phyloP scores from a whole-genome alignment of 257 asterid genomes.

The Rauvolfia tetraphylla region DNA sequence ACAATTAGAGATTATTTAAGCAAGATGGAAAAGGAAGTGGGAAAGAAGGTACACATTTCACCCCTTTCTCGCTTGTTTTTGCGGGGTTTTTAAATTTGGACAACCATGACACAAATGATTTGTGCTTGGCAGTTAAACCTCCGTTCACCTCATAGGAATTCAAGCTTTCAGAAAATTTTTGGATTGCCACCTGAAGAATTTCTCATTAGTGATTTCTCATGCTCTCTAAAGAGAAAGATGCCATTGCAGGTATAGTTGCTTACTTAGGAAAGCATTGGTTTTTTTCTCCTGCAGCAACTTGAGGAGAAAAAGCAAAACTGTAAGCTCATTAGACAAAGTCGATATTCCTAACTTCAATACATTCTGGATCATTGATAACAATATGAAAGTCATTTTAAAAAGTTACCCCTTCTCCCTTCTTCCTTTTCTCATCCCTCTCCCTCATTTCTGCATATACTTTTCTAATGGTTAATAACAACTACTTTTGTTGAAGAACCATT shows the following conservation, averaged over 20 bases:
- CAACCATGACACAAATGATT: background rate
- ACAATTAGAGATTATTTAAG: constrained; percentile 81
- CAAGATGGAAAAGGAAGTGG: constrained; percentile 85
- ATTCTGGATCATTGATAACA: background rate
- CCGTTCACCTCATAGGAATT: constrained; percentile 76
- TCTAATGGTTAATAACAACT: background rate
- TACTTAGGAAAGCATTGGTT: background rate
- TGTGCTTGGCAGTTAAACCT: constrained; percentile 64
- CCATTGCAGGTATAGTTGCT: constrained; percentile 67
- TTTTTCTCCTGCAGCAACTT: background rate
- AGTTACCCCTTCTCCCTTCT: background rate
- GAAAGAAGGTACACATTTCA: constrained; percentile 62
- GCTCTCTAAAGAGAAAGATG: constrained; percentile 82
- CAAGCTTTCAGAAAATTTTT: constrained; percentile 71
- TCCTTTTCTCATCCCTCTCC: background rate
- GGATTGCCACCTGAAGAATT: constrained; percentile 89
- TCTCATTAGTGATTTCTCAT: constrained; percentile 79
- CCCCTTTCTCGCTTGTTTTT: background rate
- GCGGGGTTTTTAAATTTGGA: background rate
- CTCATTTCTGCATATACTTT: background rate
- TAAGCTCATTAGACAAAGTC: background rate
- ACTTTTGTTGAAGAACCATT: background rate
- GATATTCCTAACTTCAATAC: background rate
- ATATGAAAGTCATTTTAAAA: background rate
- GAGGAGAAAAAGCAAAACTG: background rate